These are phyloP conservation scores for Geopyxis carbonaria DNA, from an alignment of 495 filamentous ascomycete genomes.

Conservation along the genomic window DNA sequence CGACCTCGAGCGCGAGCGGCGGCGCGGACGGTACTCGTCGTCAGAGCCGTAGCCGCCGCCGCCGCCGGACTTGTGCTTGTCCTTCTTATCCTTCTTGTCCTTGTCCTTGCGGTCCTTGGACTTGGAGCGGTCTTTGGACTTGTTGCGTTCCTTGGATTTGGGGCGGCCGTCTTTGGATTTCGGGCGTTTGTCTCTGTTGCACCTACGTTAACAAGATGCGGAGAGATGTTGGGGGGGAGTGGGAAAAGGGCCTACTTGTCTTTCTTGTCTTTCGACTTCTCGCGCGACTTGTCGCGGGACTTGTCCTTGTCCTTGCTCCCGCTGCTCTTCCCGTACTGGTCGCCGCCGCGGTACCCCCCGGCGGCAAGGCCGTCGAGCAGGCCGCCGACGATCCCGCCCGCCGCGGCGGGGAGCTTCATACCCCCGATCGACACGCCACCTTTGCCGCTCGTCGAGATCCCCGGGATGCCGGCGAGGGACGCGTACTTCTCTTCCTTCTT, in stretches of 20 bases:
- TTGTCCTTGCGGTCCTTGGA: slow-evolving; percentile 9
- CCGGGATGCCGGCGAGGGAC: slow-evolving; percentile 13
- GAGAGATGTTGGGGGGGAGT: not conserved
- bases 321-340: slow-evolving; percentile 1
- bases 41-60: slow-evolving; percentile 1
- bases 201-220: not conserved
- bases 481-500: slow-evolving; percentile 14
- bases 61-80: slow-evolving; percentile 8
- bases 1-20: slow-evolving; percentile 2
- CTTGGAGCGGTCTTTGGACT: slow-evolving; percentile 2
- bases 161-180: not conserved
- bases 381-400: slow-evolving; percentile 18
- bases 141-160: not conserved
- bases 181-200: not conserved
- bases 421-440: slow-evolving; percentile 19
- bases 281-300: not conserved
- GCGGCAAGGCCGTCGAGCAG: slow-evolving; percentile 10
- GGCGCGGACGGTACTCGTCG: slow-evolving; percentile 3
- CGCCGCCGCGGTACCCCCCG: not conserved
- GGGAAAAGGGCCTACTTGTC: slow-evolving; percentile 1
- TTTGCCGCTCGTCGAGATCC: slow-evolving; percentile 10
- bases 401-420: slow-evolving; percentile 15
- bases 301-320: slow-evolving; percentile 10
- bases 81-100: slow-evolving; percentile 16
- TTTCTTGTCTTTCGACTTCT: slow-evolving; percentile 8